Evolutionary conservation across 148 eudicot genomes (phyloP), one percentile per base, ranked within the genome.

Genomic region (Silene conica): DNA sequence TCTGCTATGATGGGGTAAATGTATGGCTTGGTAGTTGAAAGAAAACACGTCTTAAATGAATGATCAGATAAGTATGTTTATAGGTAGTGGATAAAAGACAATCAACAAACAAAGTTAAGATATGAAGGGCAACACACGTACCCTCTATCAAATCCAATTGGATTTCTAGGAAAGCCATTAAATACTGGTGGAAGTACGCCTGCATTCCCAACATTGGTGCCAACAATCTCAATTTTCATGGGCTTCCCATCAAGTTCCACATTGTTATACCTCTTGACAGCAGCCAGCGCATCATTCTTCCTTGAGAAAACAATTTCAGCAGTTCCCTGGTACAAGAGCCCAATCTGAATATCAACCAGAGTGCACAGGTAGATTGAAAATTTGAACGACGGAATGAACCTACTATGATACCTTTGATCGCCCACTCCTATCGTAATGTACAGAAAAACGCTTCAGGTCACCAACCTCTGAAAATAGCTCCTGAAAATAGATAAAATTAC

Each of bases 231-330:
- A 72, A 93, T 85, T 82, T 90, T 89, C 96, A 93, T 93, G 4
- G 93, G 93, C 82, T 93, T 93, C 22, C 93, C 98, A 77, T 93
- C 98, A 52, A 93, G 93, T 79, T 93, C 96, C 22, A 93, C 96
- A 70, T 90, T 87, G 76, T 93, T 89, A 76, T 90, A 93, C 82
- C 86, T 89, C 86, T 86, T 89, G 68, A 90, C 80, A 84, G 96
- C 98, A 54, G 90, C 83, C n/a, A 84, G 59, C 63, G 89, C 98
- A 84, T 93, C 98, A 46, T 75, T 87, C 45, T 83, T 91, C 41
- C 89, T 81, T 3, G 96, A 78, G 72, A 82, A 93, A 70, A 90
- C 90, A 23, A 93, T 81, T 74, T 93, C 98, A 15, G 98, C 98
- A 13, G 98, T 89, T 78, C 96, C 98, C 98, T 93, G 70, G 69